Evolutionary conservation across 306 rosid species (phyloP), one percentile per base, ranked within the genome.

Genomic region (Glycyrrhiza uralensis): DNA sequence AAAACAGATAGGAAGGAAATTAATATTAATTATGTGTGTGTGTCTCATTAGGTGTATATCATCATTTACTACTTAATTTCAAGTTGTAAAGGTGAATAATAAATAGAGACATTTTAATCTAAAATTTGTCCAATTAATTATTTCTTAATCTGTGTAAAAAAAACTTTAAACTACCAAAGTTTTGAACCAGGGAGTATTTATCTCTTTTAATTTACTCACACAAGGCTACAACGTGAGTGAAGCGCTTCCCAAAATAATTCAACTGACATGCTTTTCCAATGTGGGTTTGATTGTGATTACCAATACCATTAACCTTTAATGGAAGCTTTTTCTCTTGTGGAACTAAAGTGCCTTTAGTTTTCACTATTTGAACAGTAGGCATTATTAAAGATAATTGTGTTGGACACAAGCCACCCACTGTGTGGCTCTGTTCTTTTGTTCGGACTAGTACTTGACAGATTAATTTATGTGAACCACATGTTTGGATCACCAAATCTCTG

Each of bases 201-300:
- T n/a, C n/a, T n/a, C n/a, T n/a, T n/a, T n/a, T n/a, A n/a, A n/a
- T n/a, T 49, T 49, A 49, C 56, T 18, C 56, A 46, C 57, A 11
- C 26, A 72, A 76, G 60, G 60, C 62, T 11, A 66, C 66, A 3
- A 5, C 7, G n/a, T 14, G 14, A 50, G 19, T 33, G 61, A 35
- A 49, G 62, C 9, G 52, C 38, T 74, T 50, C 26, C 2, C 3
- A 26, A 19, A 74, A 63, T 75, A 75, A 75, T 64, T 71, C 54
- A 71, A 42, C 50, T 32, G 5, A n/a, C n/a, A n/a, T n/a, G 44
- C 67, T 78, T 71, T 78, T 76, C 77, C 15, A 0, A 29, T 17
- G n/a, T 77, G 23, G 15, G 51, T 78, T 69, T 77, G 66, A 51
- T 61, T 70, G 59, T 29, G 44, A 52, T 50, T 61, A 62, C 50